Evolutionary conservation across 2,329 filamentous ascomycete genomes (phyloP).

Genomic region (Dactylella cylindrospora): DNA sequence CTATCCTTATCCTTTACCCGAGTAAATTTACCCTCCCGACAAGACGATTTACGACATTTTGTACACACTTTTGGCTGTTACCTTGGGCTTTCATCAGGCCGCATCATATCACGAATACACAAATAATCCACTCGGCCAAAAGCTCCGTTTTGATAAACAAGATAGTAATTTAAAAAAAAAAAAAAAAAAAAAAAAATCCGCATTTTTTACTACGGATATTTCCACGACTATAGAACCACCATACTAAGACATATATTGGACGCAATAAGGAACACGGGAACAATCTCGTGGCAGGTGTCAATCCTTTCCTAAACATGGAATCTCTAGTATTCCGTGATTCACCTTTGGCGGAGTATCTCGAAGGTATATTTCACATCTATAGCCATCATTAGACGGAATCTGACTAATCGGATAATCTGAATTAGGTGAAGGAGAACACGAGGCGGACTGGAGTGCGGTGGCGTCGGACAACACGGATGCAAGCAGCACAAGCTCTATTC

Average conservation of each 20-base stretch:
- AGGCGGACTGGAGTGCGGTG: conserved; percentile 36
- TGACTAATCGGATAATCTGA: conserved; percentile 8
- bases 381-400: conserved; percentile 1
- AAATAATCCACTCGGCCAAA: no score
- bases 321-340: conserved; percentile 81
- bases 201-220: no score
- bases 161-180: no score
- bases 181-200: no score
- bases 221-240: no score
- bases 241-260: no score
- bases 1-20: not conserved
- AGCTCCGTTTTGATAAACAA: no score
- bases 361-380: conserved; percentile 63
- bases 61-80: no score
- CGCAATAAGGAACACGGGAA: no score
- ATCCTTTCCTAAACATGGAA: conserved; percentile 68
- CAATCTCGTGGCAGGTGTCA: no score
- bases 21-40: not conserved
- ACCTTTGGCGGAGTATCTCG: conserved; percentile 83
- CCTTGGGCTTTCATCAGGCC: no score
- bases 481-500: conserved; percentile 13
- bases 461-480: conserved; percentile 30
- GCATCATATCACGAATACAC: no score
- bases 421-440: conserved; percentile 39
- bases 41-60: conserved; percentile 21